Evolutionary conservation across 768 basidiomycete species (phyloP).

Genomic region (Peribolospora kevripleyi): DNA sequence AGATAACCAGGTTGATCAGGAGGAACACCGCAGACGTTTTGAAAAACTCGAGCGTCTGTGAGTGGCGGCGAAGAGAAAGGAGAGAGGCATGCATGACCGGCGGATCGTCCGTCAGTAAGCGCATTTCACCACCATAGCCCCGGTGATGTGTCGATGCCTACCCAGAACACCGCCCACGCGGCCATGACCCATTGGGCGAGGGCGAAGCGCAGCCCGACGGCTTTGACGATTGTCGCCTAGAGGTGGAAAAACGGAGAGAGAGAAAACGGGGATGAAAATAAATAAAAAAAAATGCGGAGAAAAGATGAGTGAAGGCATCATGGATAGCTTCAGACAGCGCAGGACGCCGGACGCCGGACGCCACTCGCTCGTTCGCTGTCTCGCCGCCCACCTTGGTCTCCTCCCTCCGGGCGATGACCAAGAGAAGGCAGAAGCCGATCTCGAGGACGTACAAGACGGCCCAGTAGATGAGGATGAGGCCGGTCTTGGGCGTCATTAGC

Average conservation of each 20-base stretch:
- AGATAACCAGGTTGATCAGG: slow-evolving; percentile 40
- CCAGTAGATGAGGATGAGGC: slow-evolving; percentile 20
- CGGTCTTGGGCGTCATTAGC: slow-evolving; percentile 39
- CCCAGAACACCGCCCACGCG: too few relatives aligned
- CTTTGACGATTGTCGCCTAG: slow-evolving; percentile 44
- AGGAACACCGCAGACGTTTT: slow-evolving; percentile 44
- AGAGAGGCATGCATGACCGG: background rate
- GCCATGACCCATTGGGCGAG: slow-evolving; percentile 31
- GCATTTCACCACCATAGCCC: background rate
- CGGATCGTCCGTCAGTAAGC: background rate
- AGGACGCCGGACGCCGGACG: too few relatives aligned
- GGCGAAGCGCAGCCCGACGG: slow-evolving; percentile 54
- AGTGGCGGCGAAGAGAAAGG: slow-evolving; percentile 42
- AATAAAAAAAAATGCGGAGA: background rate
- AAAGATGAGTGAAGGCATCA: too few relatives aligned
- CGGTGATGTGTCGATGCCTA: background rate
- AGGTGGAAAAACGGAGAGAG: background rate
- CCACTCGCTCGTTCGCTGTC: too few relatives aligned
- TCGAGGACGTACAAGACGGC: slow-evolving; percentile 33
- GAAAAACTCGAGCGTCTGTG: slow-evolving; percentile 47
- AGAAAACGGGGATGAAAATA: background rate
- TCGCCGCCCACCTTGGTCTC: slow-evolving; percentile 45
- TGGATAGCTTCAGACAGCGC: too few relatives aligned
- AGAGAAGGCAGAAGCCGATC: slow-evolving; percentile 59
- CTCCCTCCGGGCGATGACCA: slow-evolving; percentile 42